A percentile compares a stretch with the other conserved stretches of the same genome.
Evolutionary conservation across 176 grass and related monocot species (phyloP).

Genomic region (Tillandsia fasciculata): DNA sequence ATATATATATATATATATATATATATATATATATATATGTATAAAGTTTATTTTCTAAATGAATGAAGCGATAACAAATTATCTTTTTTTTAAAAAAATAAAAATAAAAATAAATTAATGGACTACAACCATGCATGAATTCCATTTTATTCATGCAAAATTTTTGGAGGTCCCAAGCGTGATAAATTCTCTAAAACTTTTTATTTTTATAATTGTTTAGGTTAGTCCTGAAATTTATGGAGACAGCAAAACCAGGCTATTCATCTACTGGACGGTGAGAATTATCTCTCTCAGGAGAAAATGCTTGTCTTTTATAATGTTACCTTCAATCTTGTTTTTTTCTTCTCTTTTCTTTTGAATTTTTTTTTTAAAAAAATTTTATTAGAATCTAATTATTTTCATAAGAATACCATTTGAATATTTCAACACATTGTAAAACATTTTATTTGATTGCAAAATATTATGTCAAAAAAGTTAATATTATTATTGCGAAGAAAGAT

Average conservation of each 20-base stretch:
- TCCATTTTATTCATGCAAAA: neutral
- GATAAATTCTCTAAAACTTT: neutral
- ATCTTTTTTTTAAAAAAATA: no score
- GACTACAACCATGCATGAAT: neutral
- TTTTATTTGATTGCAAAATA: neutral
- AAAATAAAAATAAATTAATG: no score
- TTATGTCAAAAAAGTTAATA: no score
- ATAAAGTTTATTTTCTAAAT: no score
- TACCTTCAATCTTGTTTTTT: neutral
- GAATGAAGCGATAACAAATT: no score
- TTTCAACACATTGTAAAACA: no score
- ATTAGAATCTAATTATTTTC: no score
- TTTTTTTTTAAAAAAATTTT: neutral
- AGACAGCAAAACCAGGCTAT: constrained; percentile 1
- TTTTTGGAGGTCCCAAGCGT: neutral
- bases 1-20: no score
- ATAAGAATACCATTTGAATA: no score
- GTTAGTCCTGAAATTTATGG: neutral
- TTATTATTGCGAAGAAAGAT: no score
- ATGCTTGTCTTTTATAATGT: neutral
- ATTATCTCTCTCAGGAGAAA: neutral
- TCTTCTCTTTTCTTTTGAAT: neutral
- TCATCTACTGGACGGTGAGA: constrained; percentile 11
- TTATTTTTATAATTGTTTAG: neutral
- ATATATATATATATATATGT: no score